Base-by-base conservation (phyloP, 2,329 filamentous ascomycete genomes). In the Talaromyces atroroseus region DNA sequence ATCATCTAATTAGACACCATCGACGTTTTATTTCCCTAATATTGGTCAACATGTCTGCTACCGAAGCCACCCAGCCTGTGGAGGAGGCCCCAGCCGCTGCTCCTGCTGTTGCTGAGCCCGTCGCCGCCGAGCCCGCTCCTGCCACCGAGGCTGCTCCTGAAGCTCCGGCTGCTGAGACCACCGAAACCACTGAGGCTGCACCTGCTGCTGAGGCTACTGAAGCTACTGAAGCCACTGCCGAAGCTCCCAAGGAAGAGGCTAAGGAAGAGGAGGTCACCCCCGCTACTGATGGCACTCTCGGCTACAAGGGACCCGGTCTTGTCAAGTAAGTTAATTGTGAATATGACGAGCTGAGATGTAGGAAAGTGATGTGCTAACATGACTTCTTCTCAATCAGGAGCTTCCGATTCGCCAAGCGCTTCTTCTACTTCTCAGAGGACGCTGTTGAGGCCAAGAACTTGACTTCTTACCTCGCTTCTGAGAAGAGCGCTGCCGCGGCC, bases 321-420 rank as follows among this genome's bases (percentile, higher is more conserved):
- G 87, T 92, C 78, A 96, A 95, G 92, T 96, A 82, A 80, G 89
- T 58, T 36, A 12, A 16, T 3, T 36, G 12, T 4, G n/a, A n/a
- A n/a, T n/a, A n/a, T n/a, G 32, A 36, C 12, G 32, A 14, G 11
- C 14, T 16, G 32, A 36, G 32, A 36, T 16, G 14, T 16, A 3
- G 5, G 32, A 8, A 21, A 11, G 26, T 3, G 8, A 42, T 26
- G 20, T 16, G 14, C 16, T 56, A 58, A 60, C 60, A 60, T 60
- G 23, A 6, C 16, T 24, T n/a, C 29, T 62, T 54, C 66, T 73
- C 57, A 49, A 59, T 57, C 65, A 95, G 90, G 84, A 89, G 90
- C 74, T 83, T 97, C 69, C 85, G 90, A 66, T 92, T 91, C 78
- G 85, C 86, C 74, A 96, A 96, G 84, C 90, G 91, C 73, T 90